These are phyloP conservation scores for Podospora didyma DNA, from an alignment of 495 filamentous ascomycete genomes.

Conservation along the genomic window DNA sequence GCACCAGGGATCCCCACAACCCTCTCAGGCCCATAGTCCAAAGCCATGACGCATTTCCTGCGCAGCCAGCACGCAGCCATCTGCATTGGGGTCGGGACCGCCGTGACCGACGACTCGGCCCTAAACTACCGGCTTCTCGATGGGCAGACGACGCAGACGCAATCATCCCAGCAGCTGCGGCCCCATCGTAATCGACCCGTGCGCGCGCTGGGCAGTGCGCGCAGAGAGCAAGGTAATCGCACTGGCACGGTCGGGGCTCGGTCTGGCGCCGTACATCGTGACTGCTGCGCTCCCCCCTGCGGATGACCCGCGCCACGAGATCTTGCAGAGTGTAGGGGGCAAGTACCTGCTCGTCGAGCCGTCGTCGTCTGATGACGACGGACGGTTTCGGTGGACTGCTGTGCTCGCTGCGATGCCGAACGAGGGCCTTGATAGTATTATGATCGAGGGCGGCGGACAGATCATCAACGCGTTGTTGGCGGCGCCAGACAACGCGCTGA, in stretches of 20 bases:
- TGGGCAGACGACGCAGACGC: neutral
- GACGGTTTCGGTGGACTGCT: conserved; percentile 51
- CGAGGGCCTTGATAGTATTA: conserved; percentile 69
- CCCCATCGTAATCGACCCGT: conserved; percentile 78
- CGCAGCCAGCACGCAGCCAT: conserved; percentile 81
- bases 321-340: conserved; percentile 35
- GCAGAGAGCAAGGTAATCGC: conserved; percentile 57
- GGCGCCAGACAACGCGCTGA: conserved; percentile 54
- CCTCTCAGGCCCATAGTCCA: conserved; percentile 76
- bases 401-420: conserved; percentile 54
- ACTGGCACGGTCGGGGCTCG: conserved; percentile 60
- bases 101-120: conserved; percentile 76
- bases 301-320: conserved; percentile 12
- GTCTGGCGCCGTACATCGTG: conserved; percentile 69
- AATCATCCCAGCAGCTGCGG: conserved; percentile 55
- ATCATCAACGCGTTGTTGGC: conserved; percentile 73
- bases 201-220: conserved; percentile 60
- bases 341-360: conserved; percentile 29
- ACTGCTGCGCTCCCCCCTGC: conserved; percentile 18
- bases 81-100: conserved; percentile 78
- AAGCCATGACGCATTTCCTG: conserved; percentile 88
- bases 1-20: conserved; percentile 69
- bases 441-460: conserved; percentile 81
- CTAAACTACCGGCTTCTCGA: conserved; percentile 60
- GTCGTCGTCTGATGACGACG: neutral